Conservation (phyloP, 768 basidiomycete genomes). For the Atractiella rhizophila region DNA sequence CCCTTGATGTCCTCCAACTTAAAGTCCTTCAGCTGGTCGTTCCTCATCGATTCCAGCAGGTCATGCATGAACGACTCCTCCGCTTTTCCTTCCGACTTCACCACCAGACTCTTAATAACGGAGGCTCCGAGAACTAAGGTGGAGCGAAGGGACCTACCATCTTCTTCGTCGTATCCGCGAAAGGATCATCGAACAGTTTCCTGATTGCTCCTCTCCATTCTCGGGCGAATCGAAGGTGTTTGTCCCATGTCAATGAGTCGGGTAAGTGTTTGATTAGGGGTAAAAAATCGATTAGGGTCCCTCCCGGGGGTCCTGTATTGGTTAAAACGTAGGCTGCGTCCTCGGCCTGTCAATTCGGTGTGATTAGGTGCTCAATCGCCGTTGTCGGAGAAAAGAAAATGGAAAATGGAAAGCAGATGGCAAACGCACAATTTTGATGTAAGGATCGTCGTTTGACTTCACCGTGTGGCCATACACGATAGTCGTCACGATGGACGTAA, state of each 20-base stretch:
- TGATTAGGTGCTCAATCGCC: too few relatives aligned
- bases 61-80: neutral
- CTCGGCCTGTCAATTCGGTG: too few relatives aligned
- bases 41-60: neutral
- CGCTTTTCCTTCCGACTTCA: neutral
- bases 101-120: too few relatives aligned
- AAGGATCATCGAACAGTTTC: neutral
- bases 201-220: neutral
- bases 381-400: too few relatives aligned
- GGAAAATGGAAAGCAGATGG: too few relatives aligned
- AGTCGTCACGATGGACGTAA: neutral
- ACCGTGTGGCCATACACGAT: neutral
- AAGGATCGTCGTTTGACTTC: neutral
- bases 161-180: neutral
- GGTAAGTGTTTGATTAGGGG: neutral
- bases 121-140: too few relatives aligned
- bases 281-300: neutral
- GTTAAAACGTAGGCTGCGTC: neutral
- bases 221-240: neutral
- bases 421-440: neutral
- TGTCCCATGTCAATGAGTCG: neutral
- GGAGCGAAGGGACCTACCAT: too few relatives aligned
- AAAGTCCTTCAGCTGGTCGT: neutral
- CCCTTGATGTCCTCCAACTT: slow-evolving; percentile 1
- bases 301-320: neutral